Percentiles rank a stretch among this genome's conserved stretches.
phyloP scores from a whole-genome alignment of 345 rosid species.

The Pelargonium nanum region DNA sequence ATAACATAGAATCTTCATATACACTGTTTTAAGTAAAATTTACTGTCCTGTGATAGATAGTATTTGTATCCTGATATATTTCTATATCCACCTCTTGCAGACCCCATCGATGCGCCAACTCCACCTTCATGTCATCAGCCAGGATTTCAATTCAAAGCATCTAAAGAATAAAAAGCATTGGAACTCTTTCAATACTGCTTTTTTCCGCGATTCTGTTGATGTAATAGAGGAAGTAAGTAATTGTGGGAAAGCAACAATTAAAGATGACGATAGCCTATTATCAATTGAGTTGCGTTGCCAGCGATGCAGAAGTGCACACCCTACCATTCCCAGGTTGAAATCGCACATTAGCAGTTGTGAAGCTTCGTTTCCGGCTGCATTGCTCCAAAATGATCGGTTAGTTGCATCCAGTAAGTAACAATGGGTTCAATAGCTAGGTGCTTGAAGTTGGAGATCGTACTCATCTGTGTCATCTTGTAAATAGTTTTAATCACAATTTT shows the following conservation, averaged over 20 bases:
- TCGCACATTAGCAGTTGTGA: slow-evolving; percentile 47
- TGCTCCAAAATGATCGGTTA: slow-evolving; percentile 39
- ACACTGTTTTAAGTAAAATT: not conserved
- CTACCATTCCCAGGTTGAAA: slow-evolving; percentile 78
- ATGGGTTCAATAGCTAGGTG: not conserved
- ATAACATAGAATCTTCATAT: not conserved
- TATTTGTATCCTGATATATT: not conserved
- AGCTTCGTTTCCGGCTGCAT: slow-evolving; percentile 38
- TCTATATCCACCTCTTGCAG: slow-evolving; percentile 21
- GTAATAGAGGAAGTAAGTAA: slow-evolving; percentile 58
- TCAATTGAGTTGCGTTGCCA: slow-evolving; percentile 76
- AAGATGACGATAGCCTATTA: slow-evolving; percentile 32
- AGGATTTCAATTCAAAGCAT: slow-evolving; percentile 69
- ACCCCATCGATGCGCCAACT: slow-evolving; percentile 70
- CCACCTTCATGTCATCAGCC: slow-evolving; percentile 89
- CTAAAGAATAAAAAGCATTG: slow-evolving; percentile 90
- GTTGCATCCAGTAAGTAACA: slow-evolving; percentile 2
- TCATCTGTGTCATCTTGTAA: not conserved
- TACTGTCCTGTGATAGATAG: not conserved
- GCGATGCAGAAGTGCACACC: slow-evolving; percentile 79
- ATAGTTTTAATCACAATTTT: too few species aligned
- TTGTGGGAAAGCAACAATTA: slow-evolving; percentile 43
- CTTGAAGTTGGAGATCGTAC: too few species aligned
- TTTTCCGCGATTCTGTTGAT: slow-evolving; percentile 75
- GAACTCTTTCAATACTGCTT: slow-evolving; percentile 74